These are phyloP conservation scores for Fusarium pseudograminearum DNA, from an alignment of 2,329 filamentous ascomycete genomes.

Conservation along the genomic window DNA sequence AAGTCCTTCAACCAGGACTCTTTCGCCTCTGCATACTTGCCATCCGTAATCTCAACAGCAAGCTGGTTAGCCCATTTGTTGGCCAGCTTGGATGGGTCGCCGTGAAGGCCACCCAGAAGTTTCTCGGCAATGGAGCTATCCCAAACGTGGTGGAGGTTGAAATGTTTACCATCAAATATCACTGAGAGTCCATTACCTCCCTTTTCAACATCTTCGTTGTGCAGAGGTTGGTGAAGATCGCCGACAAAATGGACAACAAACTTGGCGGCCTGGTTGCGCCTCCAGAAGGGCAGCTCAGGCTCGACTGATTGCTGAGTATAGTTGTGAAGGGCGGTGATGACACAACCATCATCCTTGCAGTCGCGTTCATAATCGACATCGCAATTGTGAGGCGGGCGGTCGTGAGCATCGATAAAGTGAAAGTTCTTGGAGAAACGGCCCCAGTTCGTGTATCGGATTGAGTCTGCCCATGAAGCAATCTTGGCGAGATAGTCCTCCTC, in stretches of 20 bases:
- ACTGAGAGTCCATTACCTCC: conserved; percentile 79
- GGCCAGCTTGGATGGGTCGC: conserved; percentile 64
- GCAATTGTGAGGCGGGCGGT: conserved; percentile 69
- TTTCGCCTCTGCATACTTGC: conserved; percentile 65
- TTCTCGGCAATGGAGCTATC: conserved; percentile 77
- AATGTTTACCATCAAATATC: conserved; percentile 65
- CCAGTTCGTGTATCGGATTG: conserved; percentile 72
- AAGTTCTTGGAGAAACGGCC: conserved; percentile 71
- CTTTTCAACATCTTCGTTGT: conserved; percentile 71
- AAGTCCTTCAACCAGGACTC: conserved; percentile 69
- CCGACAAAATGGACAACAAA: conserved; percentile 77
- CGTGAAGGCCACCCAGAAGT: conserved; percentile 66
- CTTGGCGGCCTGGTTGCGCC: conserved; percentile 71
- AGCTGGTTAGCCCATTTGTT: conserved; percentile 69
- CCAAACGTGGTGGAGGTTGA: conserved; percentile 81
- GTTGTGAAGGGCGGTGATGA: conserved; percentile 70
- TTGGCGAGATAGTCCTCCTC: conserved; percentile 70
- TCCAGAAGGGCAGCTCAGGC: conserved; percentile 56
- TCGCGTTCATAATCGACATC: conserved; percentile 70
- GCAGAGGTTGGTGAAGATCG: conserved; percentile 77
- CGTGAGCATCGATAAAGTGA: conserved; percentile 78
- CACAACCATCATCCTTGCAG: conserved; percentile 71
- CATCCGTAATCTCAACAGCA: conserved; percentile 64
- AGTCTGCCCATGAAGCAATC: conserved; percentile 76
- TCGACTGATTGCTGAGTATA: conserved; percentile 69